Evolutionary conservation across 2,329 filamentous ascomycete genomes (phyloP).

Genomic region (Fusarium virguliforme): DNA sequence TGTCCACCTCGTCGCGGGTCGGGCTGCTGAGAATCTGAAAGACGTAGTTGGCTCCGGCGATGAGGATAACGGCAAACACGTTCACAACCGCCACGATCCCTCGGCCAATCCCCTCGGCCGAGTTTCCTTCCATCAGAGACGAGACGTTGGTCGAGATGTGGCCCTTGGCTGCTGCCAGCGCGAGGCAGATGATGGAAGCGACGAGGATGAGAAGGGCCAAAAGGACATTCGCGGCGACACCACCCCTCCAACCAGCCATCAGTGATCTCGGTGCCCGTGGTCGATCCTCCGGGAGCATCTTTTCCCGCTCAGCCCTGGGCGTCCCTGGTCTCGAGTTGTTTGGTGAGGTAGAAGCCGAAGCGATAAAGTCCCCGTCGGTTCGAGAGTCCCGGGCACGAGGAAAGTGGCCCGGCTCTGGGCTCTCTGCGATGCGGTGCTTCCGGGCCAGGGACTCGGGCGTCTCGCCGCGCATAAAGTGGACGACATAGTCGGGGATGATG

Average conservation of each 20-base stretch:
- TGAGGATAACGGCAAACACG: constrained; percentile 60
- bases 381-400: constrained; percentile 40
- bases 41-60: constrained; percentile 68
- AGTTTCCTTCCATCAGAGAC: constrained; percentile 59
- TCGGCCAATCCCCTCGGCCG: constrained; percentile 57
- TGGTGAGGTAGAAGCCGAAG: constrained; percentile 27
- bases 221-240: constrained; percentile 62
- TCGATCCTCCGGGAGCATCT: constrained; percentile 45
- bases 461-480: constrained; percentile 70
- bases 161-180: constrained; percentile 56
- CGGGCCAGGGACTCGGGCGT: constrained; percentile 68
- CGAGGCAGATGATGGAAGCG: constrained; percentile 59
- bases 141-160: constrained; percentile 56
- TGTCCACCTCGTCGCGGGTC: constrained; percentile 65
- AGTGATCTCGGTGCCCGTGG: constrained; percentile 50
- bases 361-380: constrained; percentile 29
- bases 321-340: constrained; percentile 44
- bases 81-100: constrained; percentile 64
- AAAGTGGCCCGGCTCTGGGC: constrained; percentile 49
- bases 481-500: constrained; percentile 70
- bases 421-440: constrained; percentile 56
- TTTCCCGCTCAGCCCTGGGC: constrained; percentile 48
- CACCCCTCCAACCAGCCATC: constrained; percentile 65
- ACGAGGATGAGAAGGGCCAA: constrained; percentile 59
- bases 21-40: constrained; percentile 71